Percentiles rank a stretch among this genome's conserved stretches.
Evolutionary conservation across 1,139 yeast genomes (phyloP).

Genomic region (Pneumocystis oryctolagi): DNA sequence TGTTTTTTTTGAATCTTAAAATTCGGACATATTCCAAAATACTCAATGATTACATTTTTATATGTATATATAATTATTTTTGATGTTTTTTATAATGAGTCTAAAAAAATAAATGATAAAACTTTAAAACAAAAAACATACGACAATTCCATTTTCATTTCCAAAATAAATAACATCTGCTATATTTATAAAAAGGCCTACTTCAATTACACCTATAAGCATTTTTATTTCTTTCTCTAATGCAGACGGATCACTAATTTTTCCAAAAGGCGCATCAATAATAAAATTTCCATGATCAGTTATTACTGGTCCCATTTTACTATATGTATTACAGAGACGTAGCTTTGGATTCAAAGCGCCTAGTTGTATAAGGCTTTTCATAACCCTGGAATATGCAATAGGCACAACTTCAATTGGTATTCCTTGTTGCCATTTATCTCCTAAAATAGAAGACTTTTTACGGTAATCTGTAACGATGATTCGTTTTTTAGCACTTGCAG

Average conservation of each 20-base stretch:
- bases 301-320: conserved; percentile 97
- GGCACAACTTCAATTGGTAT: conserved; percentile 95
- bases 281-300: conserved; percentile 92
- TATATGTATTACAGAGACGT: conserved; percentile 75
- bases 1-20: background rate
- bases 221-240: conserved; percentile 40
- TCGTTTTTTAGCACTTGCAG: conserved; percentile 60
- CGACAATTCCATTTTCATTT: conserved; percentile 54
- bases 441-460: conserved; percentile 54
- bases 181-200: conserved; percentile 70
- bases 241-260: conserved; percentile 41
- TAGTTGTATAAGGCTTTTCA: conserved; percentile 40
- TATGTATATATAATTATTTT: background rate
- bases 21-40: background rate
- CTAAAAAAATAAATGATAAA: background rate
- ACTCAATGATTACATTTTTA: background rate
- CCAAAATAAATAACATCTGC: conserved; percentile 83
- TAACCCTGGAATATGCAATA: conserved; percentile 64
- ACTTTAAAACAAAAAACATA: conserved; percentile 7
- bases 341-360: conserved; percentile 56
- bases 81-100: background rate
- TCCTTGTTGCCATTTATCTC: conserved; percentile 75
- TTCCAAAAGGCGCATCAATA: conserved; percentile 87
- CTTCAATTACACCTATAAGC: conserved; percentile 90
- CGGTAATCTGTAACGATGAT: conserved; percentile 87